Base-by-base conservation (phyloP, 2,329 filamentous ascomycete species). In the Capronia coronata region DNA sequence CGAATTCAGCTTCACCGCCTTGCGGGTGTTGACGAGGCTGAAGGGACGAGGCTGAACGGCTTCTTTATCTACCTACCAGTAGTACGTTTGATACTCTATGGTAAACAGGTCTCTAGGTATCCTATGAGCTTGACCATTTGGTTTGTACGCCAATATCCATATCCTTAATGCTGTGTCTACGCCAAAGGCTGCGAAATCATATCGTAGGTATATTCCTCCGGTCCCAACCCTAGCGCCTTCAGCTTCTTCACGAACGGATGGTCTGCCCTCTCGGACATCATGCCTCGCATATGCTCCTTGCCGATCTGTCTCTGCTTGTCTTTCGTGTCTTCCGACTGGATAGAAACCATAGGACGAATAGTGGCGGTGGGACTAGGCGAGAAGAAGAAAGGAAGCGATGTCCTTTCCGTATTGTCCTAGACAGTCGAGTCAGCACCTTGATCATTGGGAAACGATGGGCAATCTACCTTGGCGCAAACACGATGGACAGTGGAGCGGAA, bases 231-330 rank as follows among this genome's bases (percentile, higher is more conserved):
- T 43, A 37, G 29, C 7, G 39, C 29, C 27, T 23, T 43, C 35
- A 48, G 38, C 11, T 48, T 47, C 45, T 47, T 47, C 45, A 47
- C 45, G 34, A 47, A 47, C 7, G 46, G 46, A 34, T 48, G 46
- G 29, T 16, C 41, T 38, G 37, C 35, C 35, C 35, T 16, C n/a
- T 48, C 46, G n/a, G 37, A 23, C 46, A 48, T 41, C 37, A 48
- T 25, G 37, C 37, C 46, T n/a, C 46, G 35, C 5, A 48, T 16
- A 22, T 48, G 46, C 29, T 48, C 46, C 21, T 23, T 48, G 46
- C 46, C 46, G 18, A 42, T 48, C 9, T 48, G 11, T 13, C 46
- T 48, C 6, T 22, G 35, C 6, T n/a, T 35, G 21, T 18, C 23
- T n/a, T 21, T 10, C 35, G 42, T 37, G 13, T 22, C 18, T 14